Evolutionary conservation across 352 stramenopile genomes (phyloP).

Genomic region (Aphanomyces euteiches): DNA sequence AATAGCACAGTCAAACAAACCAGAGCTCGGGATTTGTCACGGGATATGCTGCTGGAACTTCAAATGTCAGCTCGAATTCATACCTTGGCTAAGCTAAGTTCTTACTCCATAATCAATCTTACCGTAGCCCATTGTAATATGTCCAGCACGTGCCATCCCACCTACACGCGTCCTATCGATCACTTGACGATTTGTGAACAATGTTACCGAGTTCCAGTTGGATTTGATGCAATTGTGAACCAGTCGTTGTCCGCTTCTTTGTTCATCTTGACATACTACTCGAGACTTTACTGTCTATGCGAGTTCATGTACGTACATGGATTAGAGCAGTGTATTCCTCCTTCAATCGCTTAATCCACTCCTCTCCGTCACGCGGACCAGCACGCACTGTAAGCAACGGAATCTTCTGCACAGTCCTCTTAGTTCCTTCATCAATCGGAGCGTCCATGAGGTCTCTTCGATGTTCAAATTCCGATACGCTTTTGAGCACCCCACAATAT

Average conservation of each 20-base stretch:
- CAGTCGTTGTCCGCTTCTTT: slow-evolving; percentile 88
- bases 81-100: slow-evolving; percentile 22
- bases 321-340: slow-evolving; percentile 86
- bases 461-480: neutral
- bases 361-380: slow-evolving; percentile 67
- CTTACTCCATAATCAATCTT: slow-evolving; percentile 33
- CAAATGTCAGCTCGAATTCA: slow-evolving; percentile 82
- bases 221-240: slow-evolving; percentile 86
- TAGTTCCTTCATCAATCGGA: slow-evolving; percentile 76
- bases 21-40: slow-evolving; percentile 79
- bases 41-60: slow-evolving; percentile 80
- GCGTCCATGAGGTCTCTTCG: slow-evolving; percentile 62
- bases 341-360: slow-evolving; percentile 80
- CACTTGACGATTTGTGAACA: neutral
- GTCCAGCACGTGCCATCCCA: slow-evolving; percentile 88
- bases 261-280: slow-evolving; percentile 85
- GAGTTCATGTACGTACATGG: slow-evolving; percentile 36
- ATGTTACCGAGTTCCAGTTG: slow-evolving; percentile 58
- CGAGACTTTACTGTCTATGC: neutral
- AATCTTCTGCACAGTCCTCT: slow-evolving; percentile 80
- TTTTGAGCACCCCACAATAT: no score
- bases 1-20: neutral
- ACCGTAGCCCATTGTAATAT: slow-evolving; percentile 80
- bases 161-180: slow-evolving; percentile 11
- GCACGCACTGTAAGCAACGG: slow-evolving; percentile 76